phyloP scores from a whole-genome alignment of 2,329 filamentous ascomycete species.

The Dryadomyces quercus-mongolicae region DNA sequence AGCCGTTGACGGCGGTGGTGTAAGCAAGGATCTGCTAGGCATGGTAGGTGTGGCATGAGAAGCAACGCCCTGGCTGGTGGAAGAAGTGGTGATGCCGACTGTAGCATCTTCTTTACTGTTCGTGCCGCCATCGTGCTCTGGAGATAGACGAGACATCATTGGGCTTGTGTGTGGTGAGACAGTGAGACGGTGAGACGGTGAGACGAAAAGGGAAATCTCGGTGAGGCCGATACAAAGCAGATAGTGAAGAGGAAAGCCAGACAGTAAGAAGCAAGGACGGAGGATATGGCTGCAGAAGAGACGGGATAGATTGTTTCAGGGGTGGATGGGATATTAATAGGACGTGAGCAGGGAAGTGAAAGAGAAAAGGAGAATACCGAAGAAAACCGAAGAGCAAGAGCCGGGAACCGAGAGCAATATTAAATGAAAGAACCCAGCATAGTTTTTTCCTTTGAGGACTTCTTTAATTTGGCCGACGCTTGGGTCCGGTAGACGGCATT shows the following conservation, averaged over 20 bases:
- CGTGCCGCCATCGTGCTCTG: no score
- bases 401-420: background rate
- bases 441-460: background rate
- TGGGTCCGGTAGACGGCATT: no score
- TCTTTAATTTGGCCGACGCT: background rate
- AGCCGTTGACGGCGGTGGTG: constrained; percentile 7
- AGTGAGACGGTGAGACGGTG: no score
- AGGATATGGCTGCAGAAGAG: background rate
- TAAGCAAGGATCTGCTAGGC: background rate
- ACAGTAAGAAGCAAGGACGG: no score
- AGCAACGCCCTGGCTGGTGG: background rate
- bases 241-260: background rate
- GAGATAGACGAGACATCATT: background rate
- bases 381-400: background rate
- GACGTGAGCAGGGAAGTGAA: background rate
- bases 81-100: no score
- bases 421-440: background rate
- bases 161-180: no score
- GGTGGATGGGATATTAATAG: background rate
- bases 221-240: background rate
- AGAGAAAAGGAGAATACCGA: background rate
- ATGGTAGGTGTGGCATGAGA: background rate
- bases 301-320: background rate
- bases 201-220: background rate
- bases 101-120: no score